Conservation (phyloP, 1,284 basidiomycete genomes). For the Ceratobasidium sp. region DNA sequence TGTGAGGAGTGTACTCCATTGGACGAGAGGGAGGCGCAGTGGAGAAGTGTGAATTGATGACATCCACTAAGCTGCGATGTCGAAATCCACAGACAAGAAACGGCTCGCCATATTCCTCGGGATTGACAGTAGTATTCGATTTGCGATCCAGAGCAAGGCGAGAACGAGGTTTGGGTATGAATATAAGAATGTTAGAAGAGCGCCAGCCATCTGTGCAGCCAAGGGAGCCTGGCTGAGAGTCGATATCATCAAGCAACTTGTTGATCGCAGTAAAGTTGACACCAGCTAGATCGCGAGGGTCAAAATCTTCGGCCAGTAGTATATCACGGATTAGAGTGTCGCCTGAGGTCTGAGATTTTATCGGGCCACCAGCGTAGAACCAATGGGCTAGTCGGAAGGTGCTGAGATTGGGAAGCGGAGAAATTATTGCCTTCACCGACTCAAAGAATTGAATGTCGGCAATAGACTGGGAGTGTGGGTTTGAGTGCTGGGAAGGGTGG, state of each 20-base stretch:
- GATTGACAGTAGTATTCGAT: background rate
- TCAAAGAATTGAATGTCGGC: too few species aligned
- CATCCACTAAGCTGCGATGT: background rate
- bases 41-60: background rate
- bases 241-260: background rate
- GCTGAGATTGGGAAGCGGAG: constrained; percentile 3
- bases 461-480: too few species aligned
- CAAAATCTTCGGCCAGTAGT: background rate
- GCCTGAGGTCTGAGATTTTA: background rate
- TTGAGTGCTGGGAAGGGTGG: too few species aligned
- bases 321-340: background rate
- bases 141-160: too few species aligned
- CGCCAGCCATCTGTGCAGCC: background rate
- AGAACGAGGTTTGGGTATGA: too few species aligned
- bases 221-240: background rate
- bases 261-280: background rate
- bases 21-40: background rate
- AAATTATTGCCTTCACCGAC: too few species aligned
- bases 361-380: constrained; percentile 11
- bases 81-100: background rate
- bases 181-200: background rate
- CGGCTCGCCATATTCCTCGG: constrained; percentile 9
- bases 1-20: background rate
- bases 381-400: constrained; percentile 17
- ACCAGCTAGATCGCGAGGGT: background rate